Conservation (phyloP, 257 asterid genomes). For the Fraxinus cuspidata region DNA sequence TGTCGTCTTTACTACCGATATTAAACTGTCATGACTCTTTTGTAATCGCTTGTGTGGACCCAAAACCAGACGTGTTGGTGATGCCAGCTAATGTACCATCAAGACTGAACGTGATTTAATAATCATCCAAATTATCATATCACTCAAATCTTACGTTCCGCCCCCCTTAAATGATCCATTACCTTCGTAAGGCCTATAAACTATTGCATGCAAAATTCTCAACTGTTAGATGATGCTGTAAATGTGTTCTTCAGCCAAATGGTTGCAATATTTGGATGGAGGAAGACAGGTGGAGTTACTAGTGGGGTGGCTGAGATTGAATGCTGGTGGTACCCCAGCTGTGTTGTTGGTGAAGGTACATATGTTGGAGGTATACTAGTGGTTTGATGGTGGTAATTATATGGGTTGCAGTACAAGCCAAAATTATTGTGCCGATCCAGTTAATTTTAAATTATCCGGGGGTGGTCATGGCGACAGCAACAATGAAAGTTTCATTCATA, state of each 20-base stretch:
- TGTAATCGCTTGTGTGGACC: neutral
- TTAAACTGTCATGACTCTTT: neutral
- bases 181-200: neutral
- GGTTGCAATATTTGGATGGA: neutral
- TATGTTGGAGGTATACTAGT: too few relatives aligned
- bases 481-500: neutral
- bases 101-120: neutral
- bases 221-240: neutral
- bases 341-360: neutral
- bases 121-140: neutral
- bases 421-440: neutral
- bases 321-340: neutral
- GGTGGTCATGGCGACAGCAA: neutral
- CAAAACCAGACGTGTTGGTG: neutral
- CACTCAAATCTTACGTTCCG: neutral
- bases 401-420: neutral
- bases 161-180: neutral
- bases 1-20: neutral
- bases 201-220: neutral
- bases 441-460: neutral
- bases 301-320: constrained; percentile 6
- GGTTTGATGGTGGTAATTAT: too few relatives aligned
- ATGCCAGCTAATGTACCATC: neutral
- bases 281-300: constrained; percentile 7
- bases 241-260: neutral